Conservation (phyloP, 768 basidiomycete species). For the Floccularia luteovirens region DNA sequence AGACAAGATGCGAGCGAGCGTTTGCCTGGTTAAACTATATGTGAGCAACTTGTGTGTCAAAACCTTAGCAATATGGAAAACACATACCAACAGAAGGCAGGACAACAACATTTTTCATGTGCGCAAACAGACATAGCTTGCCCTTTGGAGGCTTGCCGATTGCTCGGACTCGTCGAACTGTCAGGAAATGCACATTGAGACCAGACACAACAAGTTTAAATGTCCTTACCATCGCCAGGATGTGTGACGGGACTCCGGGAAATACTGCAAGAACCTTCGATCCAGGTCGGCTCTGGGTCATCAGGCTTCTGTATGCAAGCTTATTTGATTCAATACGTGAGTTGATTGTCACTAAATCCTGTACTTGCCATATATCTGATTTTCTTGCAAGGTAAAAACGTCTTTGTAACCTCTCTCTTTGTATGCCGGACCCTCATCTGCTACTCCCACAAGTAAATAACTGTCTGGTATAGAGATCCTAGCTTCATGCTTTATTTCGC, state of each 20-base stretch:
- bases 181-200: neutral
- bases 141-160: slow-evolving; percentile 62
- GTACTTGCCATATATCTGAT: slow-evolving; percentile 59
- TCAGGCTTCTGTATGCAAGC: slow-evolving; percentile 52
- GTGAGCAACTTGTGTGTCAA: neutral
- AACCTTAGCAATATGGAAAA: slow-evolving; percentile 1
- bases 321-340: slow-evolving; percentile 16
- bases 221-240: slow-evolving; percentile 67
- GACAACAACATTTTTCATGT: slow-evolving; percentile 66
- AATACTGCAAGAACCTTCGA: slow-evolving; percentile 56
- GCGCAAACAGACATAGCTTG: slow-evolving; percentile 46
- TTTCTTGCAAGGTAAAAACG: slow-evolving; percentile 45
- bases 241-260: slow-evolving; percentile 71
- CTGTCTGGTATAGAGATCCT: slow-evolving; percentile 65
- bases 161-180: slow-evolving; percentile 65
- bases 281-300: slow-evolving; percentile 44
- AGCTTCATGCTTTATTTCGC: slow-evolving; percentile 70
- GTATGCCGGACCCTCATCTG: slow-evolving; percentile 76
- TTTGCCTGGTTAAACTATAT: slow-evolving; percentile 34
- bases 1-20: slow-evolving; percentile 64
- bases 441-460: slow-evolving; percentile 70
- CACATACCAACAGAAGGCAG: slow-evolving; percentile 55
- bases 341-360: neutral
- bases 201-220: neutral
- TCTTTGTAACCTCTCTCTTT: slow-evolving; percentile 36